A percentile compares a stretch with the other conserved stretches of the same genome.
Evolutionary conservation across 2,329 filamentous ascomycete genomes (phyloP).

Genomic region (Botryotinia globosa): DNA sequence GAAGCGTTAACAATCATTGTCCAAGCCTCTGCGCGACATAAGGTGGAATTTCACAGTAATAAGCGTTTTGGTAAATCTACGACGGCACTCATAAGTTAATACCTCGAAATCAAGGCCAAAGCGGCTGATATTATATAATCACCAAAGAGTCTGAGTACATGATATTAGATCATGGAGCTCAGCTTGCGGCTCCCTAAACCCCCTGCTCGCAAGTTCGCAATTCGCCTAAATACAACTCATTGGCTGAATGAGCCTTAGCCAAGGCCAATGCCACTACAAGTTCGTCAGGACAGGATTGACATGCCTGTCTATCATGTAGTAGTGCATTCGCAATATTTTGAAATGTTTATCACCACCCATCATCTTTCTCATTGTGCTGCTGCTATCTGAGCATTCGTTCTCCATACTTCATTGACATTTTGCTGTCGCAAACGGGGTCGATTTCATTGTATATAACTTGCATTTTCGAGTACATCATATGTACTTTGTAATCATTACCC

Average conservation of each 20-base stretch:
- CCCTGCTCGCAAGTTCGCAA: constrained; percentile 13
- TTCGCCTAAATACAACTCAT: not conserved
- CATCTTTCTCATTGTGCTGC: not conserved
- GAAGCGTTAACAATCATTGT: not conserved
- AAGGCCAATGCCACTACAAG: not conserved
- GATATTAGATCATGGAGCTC: not conserved
- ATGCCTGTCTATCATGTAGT: not conserved
- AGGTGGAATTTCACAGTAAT: not conserved
- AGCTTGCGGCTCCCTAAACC: not conserved
- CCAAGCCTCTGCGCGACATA: not conserved
- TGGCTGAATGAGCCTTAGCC: not conserved
- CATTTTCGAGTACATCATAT: not conserved
- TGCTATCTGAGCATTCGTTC: not conserved
- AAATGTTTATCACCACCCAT: not conserved
- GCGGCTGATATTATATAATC: not conserved
- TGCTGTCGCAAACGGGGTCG: not conserved
- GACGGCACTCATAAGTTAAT: not conserved
- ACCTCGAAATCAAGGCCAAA: not conserved
- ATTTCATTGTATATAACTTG: not conserved
- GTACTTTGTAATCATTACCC: not conserved
- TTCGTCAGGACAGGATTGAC: not conserved
- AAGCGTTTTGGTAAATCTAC: not conserved
- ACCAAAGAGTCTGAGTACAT: not conserved
- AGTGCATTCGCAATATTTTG: constrained; percentile 9
- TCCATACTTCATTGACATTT: not conserved